phyloP scores from a whole-genome alignment of 306 rosid genomes.

The Malus sieversii region DNA sequence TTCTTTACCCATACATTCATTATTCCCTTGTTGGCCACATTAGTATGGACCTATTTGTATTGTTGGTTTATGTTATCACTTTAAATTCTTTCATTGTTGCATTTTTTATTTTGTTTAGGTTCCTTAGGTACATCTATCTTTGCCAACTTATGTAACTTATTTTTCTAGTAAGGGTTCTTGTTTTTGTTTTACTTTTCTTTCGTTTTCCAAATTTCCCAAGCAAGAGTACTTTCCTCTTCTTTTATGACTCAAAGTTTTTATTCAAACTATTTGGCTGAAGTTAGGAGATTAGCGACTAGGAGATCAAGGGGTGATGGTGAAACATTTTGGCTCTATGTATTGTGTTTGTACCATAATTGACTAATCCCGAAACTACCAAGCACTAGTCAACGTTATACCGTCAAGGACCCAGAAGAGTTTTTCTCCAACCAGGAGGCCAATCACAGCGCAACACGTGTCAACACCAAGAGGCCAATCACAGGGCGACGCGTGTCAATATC shows the following conservation, averaged over 20 bases:
- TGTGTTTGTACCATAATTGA: too few relatives aligned
- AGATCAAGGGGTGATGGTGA: not conserved
- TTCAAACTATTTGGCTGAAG: not conserved
- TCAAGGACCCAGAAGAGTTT: too few relatives aligned
- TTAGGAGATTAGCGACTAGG: not conserved
- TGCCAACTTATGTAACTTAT: not conserved
- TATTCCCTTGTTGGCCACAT: not conserved
- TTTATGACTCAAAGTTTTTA: not conserved
- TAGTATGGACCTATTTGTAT: not conserved
- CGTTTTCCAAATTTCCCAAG: not conserved
- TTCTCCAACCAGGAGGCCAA: too few relatives aligned
- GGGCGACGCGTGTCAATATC: too few relatives aligned
- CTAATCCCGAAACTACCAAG: too few relatives aligned
- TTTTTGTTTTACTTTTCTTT: not conserved
- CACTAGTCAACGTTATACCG: too few relatives aligned
- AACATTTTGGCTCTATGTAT: not conserved
- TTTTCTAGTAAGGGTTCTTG: not conserved
- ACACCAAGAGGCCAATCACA: too few relatives aligned
- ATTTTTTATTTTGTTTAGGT: not conserved
- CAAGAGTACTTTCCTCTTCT: not conserved
- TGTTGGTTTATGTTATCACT: not conserved
- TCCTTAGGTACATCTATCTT: not conserved
- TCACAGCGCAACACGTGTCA: too few relatives aligned
- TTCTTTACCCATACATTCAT: not conserved
- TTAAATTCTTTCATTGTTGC: not conserved